Evolutionary conservation across 352 stramenopile species (phyloP).

Genomic region (Poterioochromonas sp.): DNA sequence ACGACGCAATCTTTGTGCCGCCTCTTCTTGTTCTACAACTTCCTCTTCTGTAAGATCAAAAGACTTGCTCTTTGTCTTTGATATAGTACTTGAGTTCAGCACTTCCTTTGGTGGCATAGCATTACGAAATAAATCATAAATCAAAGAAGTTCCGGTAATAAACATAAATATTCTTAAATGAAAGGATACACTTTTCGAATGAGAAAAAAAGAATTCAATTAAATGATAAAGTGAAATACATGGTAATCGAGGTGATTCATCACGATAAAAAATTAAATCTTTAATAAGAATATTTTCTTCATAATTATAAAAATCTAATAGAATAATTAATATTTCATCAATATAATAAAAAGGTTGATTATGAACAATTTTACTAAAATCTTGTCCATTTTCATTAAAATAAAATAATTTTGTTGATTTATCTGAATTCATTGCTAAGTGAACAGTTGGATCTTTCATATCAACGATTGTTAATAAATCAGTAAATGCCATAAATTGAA

Average conservation of each 20-base stretch:
- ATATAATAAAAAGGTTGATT: not conserved
- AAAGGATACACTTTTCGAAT: not conserved
- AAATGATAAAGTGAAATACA: not conserved
- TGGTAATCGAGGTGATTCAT: not conserved
- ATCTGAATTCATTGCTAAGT: too few relatives aligned
- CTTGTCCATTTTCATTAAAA: not conserved
- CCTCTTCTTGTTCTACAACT: too few relatives aligned
- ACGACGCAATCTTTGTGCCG: too few relatives aligned
- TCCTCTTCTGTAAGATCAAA: too few relatives aligned
- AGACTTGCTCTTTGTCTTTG: too few relatives aligned
- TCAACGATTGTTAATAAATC: not conserved
- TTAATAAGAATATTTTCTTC: not conserved
- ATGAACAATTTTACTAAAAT: not conserved
- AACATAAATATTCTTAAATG: slow-evolving; percentile 7
- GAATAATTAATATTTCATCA: not conserved
- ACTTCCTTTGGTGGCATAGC: not conserved
- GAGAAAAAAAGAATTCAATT: not conserved
- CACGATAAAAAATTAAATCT: not conserved
- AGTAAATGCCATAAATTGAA: not conserved
- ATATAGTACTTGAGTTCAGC: too few relatives aligned
- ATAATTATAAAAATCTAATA: not conserved
- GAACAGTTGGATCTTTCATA: not conserved
- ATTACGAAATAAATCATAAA: not conserved
- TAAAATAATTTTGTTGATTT: not conserved
- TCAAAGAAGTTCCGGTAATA: not conserved